Evolutionary conservation across 2,329 filamentous ascomycete genomes (phyloP).

Genomic region (Zasmidium cellare): DNA sequence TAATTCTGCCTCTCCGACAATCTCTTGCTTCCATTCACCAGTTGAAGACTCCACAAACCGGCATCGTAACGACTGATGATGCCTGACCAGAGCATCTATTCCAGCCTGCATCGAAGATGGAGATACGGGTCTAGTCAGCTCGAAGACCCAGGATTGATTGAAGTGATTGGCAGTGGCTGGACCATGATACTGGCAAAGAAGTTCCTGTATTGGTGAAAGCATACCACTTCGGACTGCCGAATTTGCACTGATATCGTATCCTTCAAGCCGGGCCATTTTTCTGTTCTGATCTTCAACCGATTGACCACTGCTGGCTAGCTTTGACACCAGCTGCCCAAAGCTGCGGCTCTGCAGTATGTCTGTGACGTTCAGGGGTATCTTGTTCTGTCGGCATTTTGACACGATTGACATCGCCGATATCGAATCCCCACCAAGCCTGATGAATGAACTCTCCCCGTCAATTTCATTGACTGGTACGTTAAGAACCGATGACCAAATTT

Average conservation of each 20-base stretch:
- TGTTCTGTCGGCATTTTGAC: not conserved
- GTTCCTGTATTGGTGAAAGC: not conserved
- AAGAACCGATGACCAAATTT: not conserved
- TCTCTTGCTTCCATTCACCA: not conserved
- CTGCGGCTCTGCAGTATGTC: not conserved
- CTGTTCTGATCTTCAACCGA: too few species aligned
- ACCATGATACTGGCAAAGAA: not conserved
- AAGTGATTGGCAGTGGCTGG: not conserved
- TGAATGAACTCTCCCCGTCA: slow-evolving; percentile 41
- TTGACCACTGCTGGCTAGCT: not conserved
- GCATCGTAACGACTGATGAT: not conserved
- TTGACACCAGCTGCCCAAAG: not conserved
- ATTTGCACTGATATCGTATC: too few species aligned
- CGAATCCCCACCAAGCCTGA: slow-evolving; percentile 48
- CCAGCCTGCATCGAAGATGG: too few species aligned
- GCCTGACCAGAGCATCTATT: not conserved
- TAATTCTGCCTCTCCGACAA: not conserved
- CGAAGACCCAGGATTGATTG: not conserved
- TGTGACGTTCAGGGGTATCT: not conserved
- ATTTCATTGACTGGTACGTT: not conserved
- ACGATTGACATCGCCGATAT: slow-evolving; percentile 41
- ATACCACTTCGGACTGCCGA: too few species aligned
- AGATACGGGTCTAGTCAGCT: not conserved
- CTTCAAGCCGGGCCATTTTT: too few species aligned
- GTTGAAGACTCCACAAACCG: not conserved